These are phyloP conservation scores for Pelargonium australe DNA, from an alignment of 441 rosid genomes.

Conservation along the genomic window DNA sequence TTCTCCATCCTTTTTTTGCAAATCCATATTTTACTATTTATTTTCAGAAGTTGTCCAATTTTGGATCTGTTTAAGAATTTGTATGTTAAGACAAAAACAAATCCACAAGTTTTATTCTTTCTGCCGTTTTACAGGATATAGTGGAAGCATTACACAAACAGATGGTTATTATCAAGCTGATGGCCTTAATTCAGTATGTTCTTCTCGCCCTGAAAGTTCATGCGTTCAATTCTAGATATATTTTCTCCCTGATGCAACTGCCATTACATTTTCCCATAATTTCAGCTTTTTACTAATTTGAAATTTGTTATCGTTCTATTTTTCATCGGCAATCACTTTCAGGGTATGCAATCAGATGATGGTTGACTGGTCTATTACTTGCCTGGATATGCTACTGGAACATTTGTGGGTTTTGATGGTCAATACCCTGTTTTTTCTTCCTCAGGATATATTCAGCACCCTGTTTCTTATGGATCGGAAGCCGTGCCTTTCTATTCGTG, in stretches of 20 bases:
- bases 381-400: slow-evolving; percentile 41
- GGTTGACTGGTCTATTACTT: slow-evolving; percentile 42
- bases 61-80: background rate
- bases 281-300: slow-evolving; percentile 16
- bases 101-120: background rate
- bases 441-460: slow-evolving; percentile 39
- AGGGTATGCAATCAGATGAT: slow-evolving; percentile 45
- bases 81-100: background rate
- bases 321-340: slow-evolving; percentile 18
- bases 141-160: slow-evolving; percentile 25
- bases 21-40: background rate
- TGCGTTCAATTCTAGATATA: background rate
- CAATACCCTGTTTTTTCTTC: slow-evolving; percentile 42
- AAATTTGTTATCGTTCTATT: slow-evolving; percentile 12
- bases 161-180: slow-evolving; percentile 36
- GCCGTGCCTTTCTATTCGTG: background rate
- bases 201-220: background rate
- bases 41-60: background rate
- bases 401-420: slow-evolving; percentile 35
- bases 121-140: slow-evolving; percentile 30
- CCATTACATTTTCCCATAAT: background rate
- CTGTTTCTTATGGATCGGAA: background rate
- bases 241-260: background rate
- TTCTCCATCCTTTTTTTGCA: background rate
- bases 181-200: slow-evolving; percentile 32